phyloP scores from a whole-genome alignment of 352 stramenopile species.

The Globisporangium cederbergense region DNA sequence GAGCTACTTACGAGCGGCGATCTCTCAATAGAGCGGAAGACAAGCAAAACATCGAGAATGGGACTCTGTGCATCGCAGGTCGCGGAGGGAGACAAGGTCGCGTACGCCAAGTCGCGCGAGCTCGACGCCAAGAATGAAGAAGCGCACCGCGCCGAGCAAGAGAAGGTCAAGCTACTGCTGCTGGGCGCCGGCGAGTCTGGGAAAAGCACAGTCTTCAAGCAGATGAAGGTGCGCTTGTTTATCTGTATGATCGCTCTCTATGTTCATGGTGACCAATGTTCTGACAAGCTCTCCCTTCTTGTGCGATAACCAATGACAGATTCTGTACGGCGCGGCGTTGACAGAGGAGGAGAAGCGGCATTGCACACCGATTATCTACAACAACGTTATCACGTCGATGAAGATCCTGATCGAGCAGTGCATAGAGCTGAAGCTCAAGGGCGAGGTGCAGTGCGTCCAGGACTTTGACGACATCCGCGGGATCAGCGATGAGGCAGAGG shows the following conservation, averaged over 20 bases:
- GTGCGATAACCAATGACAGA: conserved; percentile 25
- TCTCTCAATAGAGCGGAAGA: not conserved
- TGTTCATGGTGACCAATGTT: not conserved
- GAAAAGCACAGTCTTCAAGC: conserved; percentile 94
- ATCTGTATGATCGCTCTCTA: not conserved
- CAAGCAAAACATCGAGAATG: conserved; percentile 34
- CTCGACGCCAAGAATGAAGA: conserved; percentile 81
- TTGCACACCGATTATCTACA: conserved; percentile 88
- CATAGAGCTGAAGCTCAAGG: conserved; percentile 75
- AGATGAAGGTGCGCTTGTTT: conserved; percentile 75
- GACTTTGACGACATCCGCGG: conserved; percentile 80
- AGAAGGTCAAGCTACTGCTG: conserved; percentile 96
- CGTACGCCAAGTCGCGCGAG: conserved; percentile 68
- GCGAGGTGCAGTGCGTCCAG: conserved; percentile 64
- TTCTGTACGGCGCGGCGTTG: conserved; percentile 82
- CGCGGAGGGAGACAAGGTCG: conserved; percentile 53
- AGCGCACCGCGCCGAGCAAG: conserved; percentile 69
- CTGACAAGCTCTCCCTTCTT: conserved; percentile 13
- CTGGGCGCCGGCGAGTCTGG: conserved; percentile 93
- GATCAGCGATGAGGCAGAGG: conserved; percentile 83
- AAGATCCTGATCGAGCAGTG: conserved; percentile 91
- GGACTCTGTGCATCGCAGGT: conserved; percentile 65
- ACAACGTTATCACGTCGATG: conserved; percentile 89
- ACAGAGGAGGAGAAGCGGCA: conserved; percentile 87
- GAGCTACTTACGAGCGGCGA: not conserved